Evolutionary conservation across 1,284 basidiomycete genomes (phyloP), one percentile per base, ranked within the genome.

Genomic region (Ceratobasidium sp.): DNA sequence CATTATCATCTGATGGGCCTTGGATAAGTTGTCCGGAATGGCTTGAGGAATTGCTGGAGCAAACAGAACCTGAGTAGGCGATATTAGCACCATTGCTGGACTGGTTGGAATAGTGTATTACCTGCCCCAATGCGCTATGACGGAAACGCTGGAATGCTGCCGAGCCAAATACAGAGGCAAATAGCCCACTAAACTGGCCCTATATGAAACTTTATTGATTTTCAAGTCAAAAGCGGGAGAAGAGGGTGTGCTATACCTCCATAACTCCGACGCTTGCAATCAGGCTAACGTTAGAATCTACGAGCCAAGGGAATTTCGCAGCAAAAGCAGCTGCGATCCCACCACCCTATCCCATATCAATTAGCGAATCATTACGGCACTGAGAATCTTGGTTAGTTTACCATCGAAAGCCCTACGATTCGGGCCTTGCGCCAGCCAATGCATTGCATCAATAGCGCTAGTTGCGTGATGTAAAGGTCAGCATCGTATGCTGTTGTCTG

Each of bases 361-460:
- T 36, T 8, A 67, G 30, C 14, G 6, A 21, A 8, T 21, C 16
- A n/a, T 9, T 14, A 41, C n/a, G 23, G 33, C 47, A 29, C 16
- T 8, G 23, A 49, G 36, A 39, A 36, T 19, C 29, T 11, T 54
- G 19, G 23, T 16, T 46, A n/a, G 14, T 13, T n/a, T 41, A 85
- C 87, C 88, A 91, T 91, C 14, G 89, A 91, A 1, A 90, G 78
- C 14, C 89, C 90, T 0, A 83, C 83, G 30, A 91, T 75, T 67
- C 83, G 78, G 0, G 87, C 84, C 70, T 84, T 83, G 7, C 82
- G 80, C 89, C 89, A 91, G 58, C 81, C 81, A 52, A 91, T 76
- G 72, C 89, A 84, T 73, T 91, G 90, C 82, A 91, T 84, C 62
- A 91, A 82, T 1, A 91, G 81, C 0, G 89, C 90, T n/a, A 91